phyloP scores from a whole-genome alignment of 139 green algal genomes.

The Chlamydomonas schloesseri region DNA sequence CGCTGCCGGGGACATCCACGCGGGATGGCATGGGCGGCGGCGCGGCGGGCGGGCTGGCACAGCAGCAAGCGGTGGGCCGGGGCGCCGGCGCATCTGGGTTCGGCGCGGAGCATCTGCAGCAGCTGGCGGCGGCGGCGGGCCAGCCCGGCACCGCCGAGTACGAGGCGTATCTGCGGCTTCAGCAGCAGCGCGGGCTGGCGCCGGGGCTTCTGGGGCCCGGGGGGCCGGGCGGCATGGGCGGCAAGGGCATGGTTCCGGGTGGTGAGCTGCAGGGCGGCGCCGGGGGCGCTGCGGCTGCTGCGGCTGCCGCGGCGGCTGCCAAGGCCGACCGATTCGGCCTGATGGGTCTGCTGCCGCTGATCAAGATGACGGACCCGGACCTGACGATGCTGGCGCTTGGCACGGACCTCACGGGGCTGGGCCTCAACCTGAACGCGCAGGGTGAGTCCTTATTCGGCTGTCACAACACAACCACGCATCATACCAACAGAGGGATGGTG shows the following conservation, averaged over 20 bases:
- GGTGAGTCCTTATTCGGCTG: too few relatives aligned
- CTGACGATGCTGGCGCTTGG: constrained; percentile 95
- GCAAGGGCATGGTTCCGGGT: constrained; percentile 2
- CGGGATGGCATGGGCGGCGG: constrained; percentile 16
- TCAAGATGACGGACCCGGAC: constrained; percentile 94
- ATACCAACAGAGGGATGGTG: too few relatives aligned
- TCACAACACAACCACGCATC: too few relatives aligned
- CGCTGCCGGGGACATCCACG: constrained; percentile 35
- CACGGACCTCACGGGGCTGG: constrained; percentile 96
- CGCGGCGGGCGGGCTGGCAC: neutral
- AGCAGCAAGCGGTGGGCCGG: constrained; percentile 23
- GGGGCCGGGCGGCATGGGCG: neutral
- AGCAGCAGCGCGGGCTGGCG: constrained; percentile 24
- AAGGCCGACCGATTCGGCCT: constrained; percentile 88
- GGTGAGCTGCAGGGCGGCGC: neutral
- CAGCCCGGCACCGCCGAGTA: constrained; percentile 22
- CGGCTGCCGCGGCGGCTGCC: neutral
- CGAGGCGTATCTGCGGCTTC: constrained; percentile 33
- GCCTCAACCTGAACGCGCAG: constrained; percentile 93
- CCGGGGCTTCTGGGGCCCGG: constrained; percentile 14
- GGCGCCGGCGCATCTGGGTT: neutral
- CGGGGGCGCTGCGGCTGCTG: neutral
- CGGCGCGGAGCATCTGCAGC: constrained; percentile 15
- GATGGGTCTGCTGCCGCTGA: constrained; percentile 93
- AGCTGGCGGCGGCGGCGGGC: neutral